phyloP scores from a whole-genome alignment of 1,284 basidiomycete genomes.

The Puccinia hordei region DNA sequence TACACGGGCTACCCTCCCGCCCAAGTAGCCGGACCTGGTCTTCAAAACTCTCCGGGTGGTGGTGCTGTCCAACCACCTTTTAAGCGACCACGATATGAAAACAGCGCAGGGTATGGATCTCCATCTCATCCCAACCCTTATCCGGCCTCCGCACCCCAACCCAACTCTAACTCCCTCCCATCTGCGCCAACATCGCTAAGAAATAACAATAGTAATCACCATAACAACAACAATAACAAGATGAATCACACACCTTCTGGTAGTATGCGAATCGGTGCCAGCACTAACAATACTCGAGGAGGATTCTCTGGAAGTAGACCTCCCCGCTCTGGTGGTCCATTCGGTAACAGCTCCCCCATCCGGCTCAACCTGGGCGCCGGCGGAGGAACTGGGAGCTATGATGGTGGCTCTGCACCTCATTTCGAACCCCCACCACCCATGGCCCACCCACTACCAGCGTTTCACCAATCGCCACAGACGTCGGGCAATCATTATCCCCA shows the following conservation, averaged over 20 bases:
- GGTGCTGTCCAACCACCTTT: slow-evolving; percentile 33
- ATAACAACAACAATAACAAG: not conserved
- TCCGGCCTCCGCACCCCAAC: slow-evolving; percentile 6
- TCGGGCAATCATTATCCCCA: not conserved
- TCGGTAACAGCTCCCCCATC: slow-evolving; percentile 47
- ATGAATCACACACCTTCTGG: not conserved
- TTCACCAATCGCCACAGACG: slow-evolving; percentile 29
- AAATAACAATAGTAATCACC: not conserved
- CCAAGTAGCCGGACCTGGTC: not conserved
- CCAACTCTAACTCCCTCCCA: slow-evolving; percentile 19
- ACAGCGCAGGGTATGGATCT: not conserved
- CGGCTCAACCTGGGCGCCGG: slow-evolving; percentile 25
- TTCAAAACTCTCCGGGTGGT: slow-evolving; percentile 33
- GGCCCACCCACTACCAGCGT: slow-evolving; percentile 18
- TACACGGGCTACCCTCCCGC: slow-evolving; percentile 32
- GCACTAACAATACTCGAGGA: slow-evolving; percentile 25
- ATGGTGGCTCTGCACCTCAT: slow-evolving; percentile 22
- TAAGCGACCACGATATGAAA: slow-evolving; percentile 46
- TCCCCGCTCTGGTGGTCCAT: slow-evolving; percentile 15
- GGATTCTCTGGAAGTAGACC: slow-evolving; percentile 24
- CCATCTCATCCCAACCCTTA: slow-evolving; percentile 17
- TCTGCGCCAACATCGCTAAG: slow-evolving; percentile 15
- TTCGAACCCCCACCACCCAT: slow-evolving; percentile 19
- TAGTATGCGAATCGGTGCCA: slow-evolving; percentile 35
- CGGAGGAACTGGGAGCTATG: slow-evolving; percentile 15